Base-by-base conservation (phyloP, 2,329 filamentous ascomycete species). In the Fusarium devonianum region DNA sequence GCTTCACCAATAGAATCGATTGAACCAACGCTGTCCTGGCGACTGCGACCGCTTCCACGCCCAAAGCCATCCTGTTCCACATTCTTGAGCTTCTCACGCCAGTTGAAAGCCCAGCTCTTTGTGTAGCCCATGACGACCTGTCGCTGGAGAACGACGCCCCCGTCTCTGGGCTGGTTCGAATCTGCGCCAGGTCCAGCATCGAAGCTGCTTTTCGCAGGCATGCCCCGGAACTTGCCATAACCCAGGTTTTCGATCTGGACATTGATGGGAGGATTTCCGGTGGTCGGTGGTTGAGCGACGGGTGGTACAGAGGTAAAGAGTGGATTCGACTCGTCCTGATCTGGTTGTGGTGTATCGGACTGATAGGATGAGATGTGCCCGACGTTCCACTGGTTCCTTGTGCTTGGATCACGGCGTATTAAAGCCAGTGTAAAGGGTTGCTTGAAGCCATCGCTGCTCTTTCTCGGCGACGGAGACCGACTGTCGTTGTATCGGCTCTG, bases 301-400 rank as follows among this genome's bases (percentile, higher is more conserved):
- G 60, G 53, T 33, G 64, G 60, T 1, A 63, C 64, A 9, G 52
- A 40, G 9, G 56, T 29, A 34, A 67, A 70, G 44, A 48, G 49
- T 39, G 19, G 63, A 49, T 49, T 64, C 35, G 18, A 59, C 38
- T 52, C 63, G 19, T 52, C 60, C 7, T 51, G 56, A 9, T 53
- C 58, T 5, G 63, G 65, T 2, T 64, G 60, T 8, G 64, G 60
- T 13, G 42, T 45, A 33, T 80, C 77, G 11, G 76, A 67, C 54
- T 82, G 78, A 49, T 77, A 77, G 0, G 80, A 83, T 2, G 78
- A 79, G 37, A 91, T 79, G 44, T 78, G 84, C 16, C 85, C 89
- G 10, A 92, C 80, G 64, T 92, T 92, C 87, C 88, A 91, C 68
- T 92, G 89, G 44, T 78, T 78, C 7, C 84, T 84, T 7, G 85